Evolutionary conservation across 2,329 filamentous ascomycete species (phyloP), one percentile per base, ranked within the genome.

Genomic region (Penicillium sp.): DNA sequence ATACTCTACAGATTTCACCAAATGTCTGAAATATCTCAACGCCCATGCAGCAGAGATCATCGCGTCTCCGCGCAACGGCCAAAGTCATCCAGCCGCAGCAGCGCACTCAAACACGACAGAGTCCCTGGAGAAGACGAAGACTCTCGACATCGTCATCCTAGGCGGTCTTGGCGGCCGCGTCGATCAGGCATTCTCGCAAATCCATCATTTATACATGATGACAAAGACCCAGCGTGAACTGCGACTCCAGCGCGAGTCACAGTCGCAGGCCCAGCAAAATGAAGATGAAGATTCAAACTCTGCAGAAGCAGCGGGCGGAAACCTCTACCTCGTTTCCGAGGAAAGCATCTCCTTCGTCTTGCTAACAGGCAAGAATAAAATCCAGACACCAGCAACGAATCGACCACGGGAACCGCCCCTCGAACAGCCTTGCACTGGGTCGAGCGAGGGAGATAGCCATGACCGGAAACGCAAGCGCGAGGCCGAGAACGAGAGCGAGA

Each of bases 81-180:
- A 54, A 39, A n/a, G n/a, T n/a, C n/a, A n/a, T n/a, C n/a, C n/a
- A n/a, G n/a, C n/a, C n/a, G n/a, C n/a, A n/a, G n/a, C n/a, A n/a
- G n/a, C n/a, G n/a, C n/a, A n/a, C n/a, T n/a, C n/a, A n/a, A n/a
- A n/a, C n/a, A n/a, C n/a, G n/a, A n/a, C n/a, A n/a, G n/a, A n/a
- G n/a, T n/a, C n/a, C n/a, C n/a, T n/a, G n/a, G n/a, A n/a, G 47
- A 34, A 7, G 42, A n/a, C 7, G 52, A 16, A 14, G 24, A 39
- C 51, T 5, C 69, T 82, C 46, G 83, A 93, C 66, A 86, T 96
- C n/a, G 80, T 96, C 11, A 86, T 90, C 33, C 77, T 97, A 6
- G 92, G 93, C 36, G 91, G 92, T 2, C 82, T 97, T 0, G 91
- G 91, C 39, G 94, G 94, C 6, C 87, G 94, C 26, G 89, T 97